Evolutionary conservation across 345 rosid genomes (phyloP).

Genomic region (Aquilaria yunnanensis): DNA sequence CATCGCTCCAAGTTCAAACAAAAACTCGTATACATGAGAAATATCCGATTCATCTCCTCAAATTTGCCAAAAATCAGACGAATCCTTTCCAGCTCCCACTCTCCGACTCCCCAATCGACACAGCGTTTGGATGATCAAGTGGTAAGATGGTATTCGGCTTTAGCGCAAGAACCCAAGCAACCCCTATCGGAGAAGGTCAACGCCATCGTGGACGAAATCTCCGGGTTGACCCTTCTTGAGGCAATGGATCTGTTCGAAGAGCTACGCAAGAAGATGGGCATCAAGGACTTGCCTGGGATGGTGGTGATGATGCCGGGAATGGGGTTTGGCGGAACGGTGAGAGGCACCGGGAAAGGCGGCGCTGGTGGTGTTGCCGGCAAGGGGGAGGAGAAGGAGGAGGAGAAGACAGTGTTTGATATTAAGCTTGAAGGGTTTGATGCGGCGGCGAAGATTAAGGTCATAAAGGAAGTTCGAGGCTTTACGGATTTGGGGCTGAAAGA

Average conservation of each 20-base stretch:
- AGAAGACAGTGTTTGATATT: conserved; percentile 68
- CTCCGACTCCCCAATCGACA: too few species aligned
- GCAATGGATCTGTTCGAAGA: conserved; percentile 62
- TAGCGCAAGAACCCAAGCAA: conserved; percentile 18
- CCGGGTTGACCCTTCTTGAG: conserved; percentile 72
- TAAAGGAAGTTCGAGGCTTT: conserved; percentile 81
- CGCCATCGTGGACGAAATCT: conserved; percentile 55
- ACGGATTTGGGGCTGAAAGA: conserved; percentile 88
- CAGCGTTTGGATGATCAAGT: conserved; percentile 1
- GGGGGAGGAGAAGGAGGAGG: conserved; percentile 53
- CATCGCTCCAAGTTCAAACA: background rate
- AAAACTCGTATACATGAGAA: conserved; percentile 26
- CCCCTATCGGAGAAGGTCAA: conserved; percentile 41
- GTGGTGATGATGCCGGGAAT: conserved; percentile 92
- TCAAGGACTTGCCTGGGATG: conserved; percentile 76
- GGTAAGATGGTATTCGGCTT: conserved; percentile 12
- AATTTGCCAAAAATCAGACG: conserved; percentile 25
- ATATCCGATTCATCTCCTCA: conserved; percentile 36
- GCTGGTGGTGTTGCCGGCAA: conserved; percentile 26
- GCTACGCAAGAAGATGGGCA: conserved; percentile 51
- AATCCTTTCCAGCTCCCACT: conserved; percentile 10
- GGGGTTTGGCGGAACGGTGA: conserved; percentile 43
- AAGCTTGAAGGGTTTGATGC: conserved; percentile 80
- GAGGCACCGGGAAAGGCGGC: conserved; percentile 32
- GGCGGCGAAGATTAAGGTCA: conserved; percentile 75